Conservation (phyloP, 768 basidiomycete species). For the Leccinum fibrillosum region DNA sequence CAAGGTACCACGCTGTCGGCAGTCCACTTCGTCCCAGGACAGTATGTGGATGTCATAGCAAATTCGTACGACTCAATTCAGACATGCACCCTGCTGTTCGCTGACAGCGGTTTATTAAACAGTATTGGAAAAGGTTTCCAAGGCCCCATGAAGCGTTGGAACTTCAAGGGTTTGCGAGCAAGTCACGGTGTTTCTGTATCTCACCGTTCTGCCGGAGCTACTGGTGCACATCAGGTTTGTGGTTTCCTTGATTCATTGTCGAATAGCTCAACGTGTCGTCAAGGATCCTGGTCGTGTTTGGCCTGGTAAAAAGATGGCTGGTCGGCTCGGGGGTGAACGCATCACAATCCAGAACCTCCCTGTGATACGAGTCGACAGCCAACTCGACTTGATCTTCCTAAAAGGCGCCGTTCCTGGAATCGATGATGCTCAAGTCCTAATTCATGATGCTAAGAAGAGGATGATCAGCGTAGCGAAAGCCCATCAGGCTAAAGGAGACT, state of each 20-base stretch:
- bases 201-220: conserved; percentile 90
- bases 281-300: conserved; percentile 95
- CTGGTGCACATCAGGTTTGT: conserved; percentile 89
- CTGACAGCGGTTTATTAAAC: conserved; percentile 9
- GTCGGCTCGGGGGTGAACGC: conserved; percentile 81
- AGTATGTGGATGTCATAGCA: conserved; percentile 88
- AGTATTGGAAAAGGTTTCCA: conserved; percentile 83
- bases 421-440: conserved; percentile 81
- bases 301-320: conserved; percentile 99
- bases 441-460: conserved; percentile 90
- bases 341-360: conserved; percentile 85
- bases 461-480: conserved; percentile 57
- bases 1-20: conserved; percentile 87
- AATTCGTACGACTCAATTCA: conserved; percentile 63
- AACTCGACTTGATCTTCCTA: conserved; percentile 85
- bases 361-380: conserved; percentile 84
- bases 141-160: conserved; percentile 96
- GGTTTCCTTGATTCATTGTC: background rate
- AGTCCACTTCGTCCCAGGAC: conserved; percentile 95
- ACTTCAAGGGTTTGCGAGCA: conserved; percentile 85
- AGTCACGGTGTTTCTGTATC: conserved; percentile 96
- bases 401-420: conserved; percentile 89
- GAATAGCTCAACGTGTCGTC: conserved; percentile 4
- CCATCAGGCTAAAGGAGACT: conserved; percentile 67
- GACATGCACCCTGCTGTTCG: background rate